These are phyloP conservation scores for Nothopassalora personata DNA, from an alignment of 2,329 filamentous ascomycete species.

Conservation along the genomic window DNA sequence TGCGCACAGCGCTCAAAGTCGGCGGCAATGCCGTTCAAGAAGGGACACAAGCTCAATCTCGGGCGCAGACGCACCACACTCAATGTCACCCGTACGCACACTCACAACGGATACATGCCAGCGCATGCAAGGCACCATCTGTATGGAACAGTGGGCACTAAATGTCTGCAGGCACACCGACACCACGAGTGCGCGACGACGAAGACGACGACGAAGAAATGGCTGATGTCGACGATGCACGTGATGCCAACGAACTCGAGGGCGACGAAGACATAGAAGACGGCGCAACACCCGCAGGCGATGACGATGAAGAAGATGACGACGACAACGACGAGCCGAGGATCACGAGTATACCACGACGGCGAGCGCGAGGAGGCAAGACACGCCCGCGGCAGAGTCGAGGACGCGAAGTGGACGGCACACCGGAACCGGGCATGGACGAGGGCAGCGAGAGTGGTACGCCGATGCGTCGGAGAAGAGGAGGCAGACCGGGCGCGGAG, in stretches of 20 bases:
- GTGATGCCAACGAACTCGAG: slow-evolving; percentile 21
- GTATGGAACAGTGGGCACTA: neutral
- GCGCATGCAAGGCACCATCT: slow-evolving; percentile 5
- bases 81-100: slow-evolving; percentile 14
- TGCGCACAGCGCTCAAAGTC: neutral
- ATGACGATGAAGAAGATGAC: slow-evolving; percentile 29
- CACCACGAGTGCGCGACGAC: slow-evolving; percentile 16
- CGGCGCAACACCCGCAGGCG: slow-evolving; percentile 22
- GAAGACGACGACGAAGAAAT: slow-evolving; percentile 31
- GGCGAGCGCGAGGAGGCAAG: slow-evolving; percentile 31
- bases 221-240: slow-evolving; percentile 25
- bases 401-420: slow-evolving; percentile 53
- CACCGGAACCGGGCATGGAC: slow-evolving; percentile 46
- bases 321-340: slow-evolving; percentile 29
- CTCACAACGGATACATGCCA: neutral
- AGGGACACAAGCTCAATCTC: slow-evolving; percentile 21
- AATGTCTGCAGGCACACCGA: slow-evolving; percentile 22
- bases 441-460: slow-evolving; percentile 45
- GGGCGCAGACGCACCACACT: slow-evolving; percentile 23
- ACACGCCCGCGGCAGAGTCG: slow-evolving; percentile 25
- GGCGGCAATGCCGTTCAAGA: slow-evolving; percentile 26
- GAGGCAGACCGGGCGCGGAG: slow-evolving; percentile 43
- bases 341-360: slow-evolving; percentile 37
- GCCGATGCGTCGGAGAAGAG: slow-evolving; percentile 45
- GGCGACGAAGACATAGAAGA: slow-evolving; percentile 23